These are phyloP conservation scores for Penicillium sp. DNA, from an alignment of 2,329 filamentous ascomycete genomes.

Conservation along the genomic window DNA sequence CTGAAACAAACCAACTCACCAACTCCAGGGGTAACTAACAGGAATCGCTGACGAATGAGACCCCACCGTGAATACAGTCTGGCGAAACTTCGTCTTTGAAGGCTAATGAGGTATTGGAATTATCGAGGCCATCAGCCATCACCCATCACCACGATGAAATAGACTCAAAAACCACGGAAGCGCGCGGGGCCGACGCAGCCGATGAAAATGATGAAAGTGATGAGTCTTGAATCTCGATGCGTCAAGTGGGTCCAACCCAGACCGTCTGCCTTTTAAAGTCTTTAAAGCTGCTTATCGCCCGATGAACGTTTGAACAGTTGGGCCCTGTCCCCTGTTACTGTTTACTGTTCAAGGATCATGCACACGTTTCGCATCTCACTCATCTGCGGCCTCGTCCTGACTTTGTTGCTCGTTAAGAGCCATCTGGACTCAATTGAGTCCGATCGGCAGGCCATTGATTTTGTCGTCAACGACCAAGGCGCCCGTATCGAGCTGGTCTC, in stretches of 20 bases:
- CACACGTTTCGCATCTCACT: constrained; percentile 14
- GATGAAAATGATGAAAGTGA: constrained; percentile 3
- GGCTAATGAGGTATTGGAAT: not conserved
- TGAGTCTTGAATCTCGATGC: not conserved
- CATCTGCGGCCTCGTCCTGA: constrained; percentile 14
- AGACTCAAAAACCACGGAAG: not conserved
- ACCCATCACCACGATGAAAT: not conserved
- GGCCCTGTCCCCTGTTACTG: not conserved
- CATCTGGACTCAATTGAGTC: constrained; percentile 16
- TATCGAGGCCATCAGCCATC: not conserved
- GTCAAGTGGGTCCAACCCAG: not conserved
- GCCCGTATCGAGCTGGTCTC: constrained; percentile 23
- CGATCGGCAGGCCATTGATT: constrained; percentile 12
- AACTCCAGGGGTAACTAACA: not conserved
- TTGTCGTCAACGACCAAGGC: constrained; percentile 4
- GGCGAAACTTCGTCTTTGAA: not conserved
- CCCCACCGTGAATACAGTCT: constrained; percentile 3
- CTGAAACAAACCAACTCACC: constrained; percentile 1
- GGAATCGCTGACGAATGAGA: constrained; percentile 14
- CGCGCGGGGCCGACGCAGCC: not conserved
- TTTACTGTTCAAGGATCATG: constrained; percentile 11
- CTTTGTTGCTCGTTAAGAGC: constrained; percentile 17
- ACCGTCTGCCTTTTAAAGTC: not conserved
- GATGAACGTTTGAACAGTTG: not conserved
- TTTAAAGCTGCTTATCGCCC: constrained; percentile 8